These are phyloP conservation scores for Diaporthe batatas DNA, from an alignment of 2,329 filamentous ascomycete species.

Conservation along the genomic window DNA sequence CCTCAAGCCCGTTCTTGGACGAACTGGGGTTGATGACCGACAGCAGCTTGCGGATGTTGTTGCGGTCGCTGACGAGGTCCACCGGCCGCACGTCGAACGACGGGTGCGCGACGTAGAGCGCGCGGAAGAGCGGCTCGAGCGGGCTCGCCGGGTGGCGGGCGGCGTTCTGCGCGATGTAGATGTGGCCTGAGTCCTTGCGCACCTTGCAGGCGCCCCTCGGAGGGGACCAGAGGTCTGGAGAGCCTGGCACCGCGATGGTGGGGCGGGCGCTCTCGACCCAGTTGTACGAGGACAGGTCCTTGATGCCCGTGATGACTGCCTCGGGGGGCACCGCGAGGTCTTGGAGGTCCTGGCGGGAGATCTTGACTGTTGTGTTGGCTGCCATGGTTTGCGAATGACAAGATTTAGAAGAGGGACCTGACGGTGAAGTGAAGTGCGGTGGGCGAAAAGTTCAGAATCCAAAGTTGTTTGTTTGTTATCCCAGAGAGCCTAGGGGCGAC, in stretches of 20 bases:
- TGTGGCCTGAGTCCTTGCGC: slow-evolving; percentile 53
- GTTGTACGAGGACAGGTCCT: slow-evolving; percentile 61
- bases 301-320: slow-evolving; percentile 50
- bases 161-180: slow-evolving; percentile 61
- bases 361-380: slow-evolving; percentile 25
- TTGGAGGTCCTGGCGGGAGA: slow-evolving; percentile 45
- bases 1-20: slow-evolving; percentile 41
- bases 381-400: not conserved
- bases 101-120: slow-evolving; percentile 55
- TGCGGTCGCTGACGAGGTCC: slow-evolving; percentile 61
- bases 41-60: slow-evolving; percentile 63
- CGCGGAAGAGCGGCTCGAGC: slow-evolving; percentile 61
- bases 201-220: slow-evolving; percentile 46
- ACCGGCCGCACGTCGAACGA: slow-evolving; percentile 54
- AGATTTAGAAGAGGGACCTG: not conserved
- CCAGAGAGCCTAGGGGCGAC: not conserved
- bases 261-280: slow-evolving; percentile 58
- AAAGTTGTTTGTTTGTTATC: too few relatives aligned
- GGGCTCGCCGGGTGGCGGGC: slow-evolving; percentile 58
- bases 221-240: slow-evolving; percentile 55
- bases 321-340: slow-evolving; percentile 49
- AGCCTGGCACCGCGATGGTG: slow-evolving; percentile 61
- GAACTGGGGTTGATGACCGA: slow-evolving; percentile 54
- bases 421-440: not conserved
- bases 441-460: not conserved